Evolutionary conservation across 768 basidiomycete species (phyloP).

Genomic region (Dioszegia hungarica): DNA sequence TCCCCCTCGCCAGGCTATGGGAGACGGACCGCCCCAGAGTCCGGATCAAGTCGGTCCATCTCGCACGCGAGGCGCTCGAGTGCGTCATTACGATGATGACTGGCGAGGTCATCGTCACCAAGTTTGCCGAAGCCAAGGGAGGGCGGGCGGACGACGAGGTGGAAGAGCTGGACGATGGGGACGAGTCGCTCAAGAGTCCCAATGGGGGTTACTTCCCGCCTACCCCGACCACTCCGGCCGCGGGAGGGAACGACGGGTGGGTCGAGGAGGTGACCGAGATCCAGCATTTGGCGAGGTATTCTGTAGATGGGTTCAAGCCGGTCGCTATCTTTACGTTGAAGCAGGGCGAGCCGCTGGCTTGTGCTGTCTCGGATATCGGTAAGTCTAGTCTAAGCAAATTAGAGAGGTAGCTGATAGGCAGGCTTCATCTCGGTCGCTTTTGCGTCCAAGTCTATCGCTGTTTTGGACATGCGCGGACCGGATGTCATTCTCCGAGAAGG

Average conservation of each 20-base stretch:
- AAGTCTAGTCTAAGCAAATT: no score
- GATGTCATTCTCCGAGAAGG: conserved; percentile 59
- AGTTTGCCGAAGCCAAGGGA: conserved; percentile 43
- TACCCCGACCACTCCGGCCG: conserved; percentile 36
- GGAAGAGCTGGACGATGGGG: conserved; percentile 27
- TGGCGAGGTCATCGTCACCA: conserved; percentile 50
- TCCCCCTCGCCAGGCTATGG: conserved; percentile 43
- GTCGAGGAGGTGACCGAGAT: conserved; percentile 58
- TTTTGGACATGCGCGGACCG: conserved; percentile 73
- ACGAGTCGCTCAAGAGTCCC: conserved; percentile 52
- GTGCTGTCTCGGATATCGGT: conserved; percentile 72
- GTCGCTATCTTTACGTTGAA: conserved; percentile 58
- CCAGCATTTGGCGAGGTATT: conserved; percentile 53
- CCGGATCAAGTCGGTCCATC: conserved; percentile 45
- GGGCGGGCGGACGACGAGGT: conserved; percentile 17
- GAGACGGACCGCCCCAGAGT: conserved; percentile 42
- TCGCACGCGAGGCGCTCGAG: conserved; percentile 50
- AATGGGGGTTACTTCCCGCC: conserved; percentile 59
- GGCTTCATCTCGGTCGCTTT: conserved; percentile 76
- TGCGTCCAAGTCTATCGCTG: conserved; percentile 56
- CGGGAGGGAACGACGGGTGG: conserved; percentile 15
- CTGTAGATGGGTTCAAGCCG: conserved; percentile 57
- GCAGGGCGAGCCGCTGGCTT: conserved; percentile 55
- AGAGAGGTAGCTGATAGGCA: conserved; percentile 39
- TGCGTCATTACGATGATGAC: conserved; percentile 48